A percentile compares a stretch with the other conserved stretches of the same genome.
Evolutionary conservation across 257 asterid species (phyloP).

Genomic region (Nicotiana tomentosiformis): DNA sequence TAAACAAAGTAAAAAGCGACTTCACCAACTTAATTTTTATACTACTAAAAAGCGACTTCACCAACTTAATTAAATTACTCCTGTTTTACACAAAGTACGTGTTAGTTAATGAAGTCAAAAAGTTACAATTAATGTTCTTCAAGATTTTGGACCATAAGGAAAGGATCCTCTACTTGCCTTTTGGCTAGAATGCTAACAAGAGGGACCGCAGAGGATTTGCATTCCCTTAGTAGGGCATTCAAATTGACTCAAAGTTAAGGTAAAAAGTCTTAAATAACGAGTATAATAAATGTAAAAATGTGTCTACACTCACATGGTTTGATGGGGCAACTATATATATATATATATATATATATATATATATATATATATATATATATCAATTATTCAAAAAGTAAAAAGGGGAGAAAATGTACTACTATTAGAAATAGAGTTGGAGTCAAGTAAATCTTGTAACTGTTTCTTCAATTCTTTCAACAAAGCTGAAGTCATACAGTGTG

Average conservation of each 20-base stretch:
- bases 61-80: too few relatives aligned
- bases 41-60: too few relatives aligned
- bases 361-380: too few relatives aligned
- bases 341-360: too few relatives aligned
- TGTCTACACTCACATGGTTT: neutral
- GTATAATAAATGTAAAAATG: neutral
- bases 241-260: neutral
- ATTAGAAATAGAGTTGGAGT: too few relatives aligned
- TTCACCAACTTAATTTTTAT: too few relatives aligned
- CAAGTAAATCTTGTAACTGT: too few relatives aligned
- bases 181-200: neutral
- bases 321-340: neutral
- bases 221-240: neutral
- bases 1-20: too few relatives aligned
- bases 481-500: too few relatives aligned
- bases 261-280: neutral
- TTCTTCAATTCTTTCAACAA: too few relatives aligned
- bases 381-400: neutral
- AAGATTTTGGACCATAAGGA: neutral
- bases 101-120: neutral
- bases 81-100: neutral
- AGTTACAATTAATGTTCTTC: neutral
- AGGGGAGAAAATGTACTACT: neutral
- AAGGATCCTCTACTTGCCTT: neutral
- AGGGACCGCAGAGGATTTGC: neutral